phyloP scores from a whole-genome alignment of 2,329 filamentous ascomycete species.

The Nothomitra cinnamomea region DNA sequence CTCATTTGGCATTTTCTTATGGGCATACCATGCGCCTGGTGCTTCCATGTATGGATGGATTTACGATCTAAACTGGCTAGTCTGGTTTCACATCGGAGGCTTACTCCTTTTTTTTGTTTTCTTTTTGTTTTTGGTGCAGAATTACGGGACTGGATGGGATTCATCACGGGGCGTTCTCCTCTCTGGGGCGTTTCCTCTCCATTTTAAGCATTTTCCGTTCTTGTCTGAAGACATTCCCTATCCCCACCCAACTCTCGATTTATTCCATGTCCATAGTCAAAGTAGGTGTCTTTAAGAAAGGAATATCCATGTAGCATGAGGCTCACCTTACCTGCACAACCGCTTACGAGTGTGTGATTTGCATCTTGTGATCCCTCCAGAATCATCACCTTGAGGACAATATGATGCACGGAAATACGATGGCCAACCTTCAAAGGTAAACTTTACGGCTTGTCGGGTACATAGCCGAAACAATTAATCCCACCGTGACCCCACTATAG shows the following conservation, averaged over 20 bases:
- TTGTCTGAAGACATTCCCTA: too few relatives aligned
- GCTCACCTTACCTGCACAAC: background rate
- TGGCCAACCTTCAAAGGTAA: too few relatives aligned
- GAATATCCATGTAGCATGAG: background rate
- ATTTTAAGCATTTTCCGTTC: too few relatives aligned
- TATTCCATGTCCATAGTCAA: background rate
- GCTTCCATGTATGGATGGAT: background rate
- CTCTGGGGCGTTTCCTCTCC: too few relatives aligned
- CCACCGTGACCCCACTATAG: too few relatives aligned
- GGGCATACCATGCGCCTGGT: background rate
- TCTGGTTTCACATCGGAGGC: background rate
- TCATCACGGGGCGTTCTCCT: background rate
- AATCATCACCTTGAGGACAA: too few relatives aligned
- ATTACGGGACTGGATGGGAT: background rate
- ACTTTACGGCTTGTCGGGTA: too few relatives aligned
- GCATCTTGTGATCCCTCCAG: too few relatives aligned
- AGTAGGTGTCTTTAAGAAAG: background rate
- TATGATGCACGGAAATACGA: too few relatives aligned
- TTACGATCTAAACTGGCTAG: background rate
- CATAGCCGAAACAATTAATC: too few relatives aligned
- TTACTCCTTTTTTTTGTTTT: background rate
- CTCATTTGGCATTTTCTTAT: background rate
- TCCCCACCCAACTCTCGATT: background rate
- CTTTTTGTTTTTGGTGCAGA: background rate
- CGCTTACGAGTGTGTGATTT: too few relatives aligned